These are phyloP conservation scores for Spiraea crenata DNA, from an alignment of 331 rosid species.

Conservation along the genomic window DNA sequence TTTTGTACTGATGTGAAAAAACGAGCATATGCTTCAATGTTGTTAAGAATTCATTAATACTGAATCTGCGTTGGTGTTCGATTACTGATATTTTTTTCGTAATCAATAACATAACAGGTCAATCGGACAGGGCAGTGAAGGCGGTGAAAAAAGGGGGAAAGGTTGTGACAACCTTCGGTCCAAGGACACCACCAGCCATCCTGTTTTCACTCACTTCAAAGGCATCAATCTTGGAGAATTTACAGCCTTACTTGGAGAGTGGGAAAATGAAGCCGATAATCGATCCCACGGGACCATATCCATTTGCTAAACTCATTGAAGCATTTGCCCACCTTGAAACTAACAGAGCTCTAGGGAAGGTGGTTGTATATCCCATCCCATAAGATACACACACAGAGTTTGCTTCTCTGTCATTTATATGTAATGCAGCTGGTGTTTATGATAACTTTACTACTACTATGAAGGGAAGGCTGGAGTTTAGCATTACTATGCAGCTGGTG, in stretches of 20 bases:
- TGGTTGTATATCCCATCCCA: constrained; percentile 43
- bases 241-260: constrained; percentile 55
- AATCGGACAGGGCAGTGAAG: constrained; percentile 42
- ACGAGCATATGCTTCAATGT: no score
- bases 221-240: constrained; percentile 52
- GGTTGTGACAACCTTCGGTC: constrained; percentile 36
- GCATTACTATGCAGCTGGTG: no score
- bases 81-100: constrained; percentile 48
- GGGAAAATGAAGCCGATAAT: constrained; percentile 69
- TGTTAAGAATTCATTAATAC: no score
- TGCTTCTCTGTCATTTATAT: neutral
- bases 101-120: constrained; percentile 22
- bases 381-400: constrained; percentile 2
- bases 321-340: constrained; percentile 62
- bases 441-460: no score
- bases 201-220: constrained; percentile 34
- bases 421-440: no score
- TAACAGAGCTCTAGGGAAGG: constrained; percentile 57
- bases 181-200: constrained; percentile 36
- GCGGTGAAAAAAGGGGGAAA: constrained; percentile 56
- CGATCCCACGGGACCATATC: constrained; percentile 64
- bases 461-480: no score
- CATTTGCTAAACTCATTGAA: constrained; percentile 49
- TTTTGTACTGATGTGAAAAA: no score
- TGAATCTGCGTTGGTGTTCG: neutral